Conservation (phyloP, 139 green algal genomes). For the Auxenochlorella pyrenoidosa region DNA sequence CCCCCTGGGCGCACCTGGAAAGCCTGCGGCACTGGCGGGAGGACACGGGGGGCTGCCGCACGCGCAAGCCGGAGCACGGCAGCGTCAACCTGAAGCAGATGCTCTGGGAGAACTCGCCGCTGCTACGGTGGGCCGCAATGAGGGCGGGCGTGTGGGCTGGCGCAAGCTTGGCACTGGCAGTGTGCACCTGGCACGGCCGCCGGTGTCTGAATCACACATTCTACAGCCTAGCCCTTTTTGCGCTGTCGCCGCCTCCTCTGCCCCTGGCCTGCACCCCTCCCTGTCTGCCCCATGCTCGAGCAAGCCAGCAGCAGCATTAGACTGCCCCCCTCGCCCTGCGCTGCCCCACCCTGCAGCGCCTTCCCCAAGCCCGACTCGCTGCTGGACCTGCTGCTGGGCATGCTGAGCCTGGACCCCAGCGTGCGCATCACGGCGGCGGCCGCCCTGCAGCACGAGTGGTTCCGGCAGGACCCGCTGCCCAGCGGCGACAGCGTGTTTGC, state of each 20-base stretch:
- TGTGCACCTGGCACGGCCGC: too few species aligned
- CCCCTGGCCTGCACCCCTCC: too few species aligned
- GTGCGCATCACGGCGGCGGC: constrained; percentile 70
- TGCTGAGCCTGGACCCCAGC: constrained; percentile 51
- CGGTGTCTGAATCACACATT: too few species aligned
- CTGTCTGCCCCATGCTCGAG: neutral
- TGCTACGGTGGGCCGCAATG: constrained; percentile 44
- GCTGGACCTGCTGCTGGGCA: constrained; percentile 35
- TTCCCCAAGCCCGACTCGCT: constrained; percentile 25
- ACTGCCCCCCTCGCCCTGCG: neutral
- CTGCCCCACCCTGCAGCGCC: neutral
- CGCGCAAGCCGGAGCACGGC: constrained; percentile 40
- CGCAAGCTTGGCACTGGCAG: too few species aligned
- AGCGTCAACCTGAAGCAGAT: constrained; percentile 18
- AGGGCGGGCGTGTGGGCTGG: too few species aligned
- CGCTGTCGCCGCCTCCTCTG: too few species aligned
- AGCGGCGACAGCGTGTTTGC: constrained; percentile 19
- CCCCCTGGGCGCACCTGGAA: constrained; percentile 61
- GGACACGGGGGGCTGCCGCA: constrained; percentile 60
- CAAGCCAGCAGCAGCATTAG: too few species aligned
- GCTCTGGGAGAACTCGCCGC: constrained; percentile 44
- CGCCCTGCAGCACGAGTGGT: constrained; percentile 84
- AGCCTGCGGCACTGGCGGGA: constrained; percentile 69
- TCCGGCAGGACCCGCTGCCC: constrained; percentile 51
- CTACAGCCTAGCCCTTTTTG: too few species aligned